Evolutionary conservation across 139 green algal genomes (phyloP).

Genomic region (Bryopsis sp.): DNA sequence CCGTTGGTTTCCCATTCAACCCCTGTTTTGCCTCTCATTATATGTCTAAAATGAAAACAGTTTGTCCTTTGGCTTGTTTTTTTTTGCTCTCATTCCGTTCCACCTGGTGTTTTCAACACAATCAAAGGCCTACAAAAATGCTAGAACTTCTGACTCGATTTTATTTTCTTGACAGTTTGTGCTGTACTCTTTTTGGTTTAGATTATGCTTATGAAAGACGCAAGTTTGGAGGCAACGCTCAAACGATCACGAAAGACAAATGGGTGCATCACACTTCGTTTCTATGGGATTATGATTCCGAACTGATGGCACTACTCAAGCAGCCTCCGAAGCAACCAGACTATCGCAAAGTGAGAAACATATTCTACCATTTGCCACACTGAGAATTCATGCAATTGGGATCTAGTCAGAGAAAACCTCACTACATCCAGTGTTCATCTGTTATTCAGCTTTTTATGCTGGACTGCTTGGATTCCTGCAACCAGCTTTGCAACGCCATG

Average conservation of each 20-base stretch:
- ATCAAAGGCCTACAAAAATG: no score
- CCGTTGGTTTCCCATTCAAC: no score
- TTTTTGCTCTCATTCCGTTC: no score
- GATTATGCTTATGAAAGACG: conserved; percentile 78
- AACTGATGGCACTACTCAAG: conserved; percentile 69
- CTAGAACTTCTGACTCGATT: no score
- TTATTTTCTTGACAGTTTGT: no score
- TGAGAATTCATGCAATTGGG: not conserved
- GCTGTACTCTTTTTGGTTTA: conserved; percentile 21
- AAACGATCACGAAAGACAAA: conserved; percentile 81
- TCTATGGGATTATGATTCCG: conserved; percentile 78
- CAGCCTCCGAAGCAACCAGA: conserved; percentile 54
- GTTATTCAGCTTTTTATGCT: conserved; percentile 5
- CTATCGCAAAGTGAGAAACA: conserved; percentile 51
- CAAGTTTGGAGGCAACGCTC: conserved; percentile 97
- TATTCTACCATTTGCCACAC: not conserved
- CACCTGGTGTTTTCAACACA: no score
- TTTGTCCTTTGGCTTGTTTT: no score
- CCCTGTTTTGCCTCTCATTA: no score
- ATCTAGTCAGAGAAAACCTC: not conserved
- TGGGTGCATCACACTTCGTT: conserved; percentile 97
- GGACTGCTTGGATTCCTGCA: conserved; percentile 13
- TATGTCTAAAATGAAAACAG: no score
- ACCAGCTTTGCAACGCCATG: not conserved
- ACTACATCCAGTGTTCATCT: not conserved